A percentile compares a stretch with the other conserved stretches of the same genome.
Conservation (phyloP, 1,284 basidiomycete genomes). For the Xerocomus minutiporus region DNA sequence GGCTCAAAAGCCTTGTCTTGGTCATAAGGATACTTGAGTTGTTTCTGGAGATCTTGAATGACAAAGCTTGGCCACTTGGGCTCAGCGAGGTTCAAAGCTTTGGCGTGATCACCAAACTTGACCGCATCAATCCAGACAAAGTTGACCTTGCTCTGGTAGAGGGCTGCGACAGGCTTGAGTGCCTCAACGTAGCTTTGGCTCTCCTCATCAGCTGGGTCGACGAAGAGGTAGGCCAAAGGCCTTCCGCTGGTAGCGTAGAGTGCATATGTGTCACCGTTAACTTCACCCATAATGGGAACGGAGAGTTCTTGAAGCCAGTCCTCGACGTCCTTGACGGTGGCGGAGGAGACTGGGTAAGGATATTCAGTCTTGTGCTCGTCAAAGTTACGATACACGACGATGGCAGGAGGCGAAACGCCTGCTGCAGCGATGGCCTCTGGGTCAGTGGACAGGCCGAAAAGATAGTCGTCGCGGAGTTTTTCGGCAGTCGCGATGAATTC, state of each 20-base stretch:
- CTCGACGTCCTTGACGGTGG: constrained; percentile 60
- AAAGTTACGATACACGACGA: constrained; percentile 91
- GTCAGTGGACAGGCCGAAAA: constrained; percentile 86
- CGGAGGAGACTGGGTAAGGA: constrained; percentile 59
- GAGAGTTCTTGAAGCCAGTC: constrained; percentile 82
- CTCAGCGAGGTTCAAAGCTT: constrained; percentile 84
- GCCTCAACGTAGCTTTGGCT: constrained; percentile 66
- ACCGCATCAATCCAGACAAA: constrained; percentile 98
- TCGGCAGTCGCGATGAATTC: constrained; percentile 81
- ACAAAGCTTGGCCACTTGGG: constrained; percentile 92
- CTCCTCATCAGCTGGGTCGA: constrained; percentile 73
- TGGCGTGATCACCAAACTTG: constrained; percentile 95
- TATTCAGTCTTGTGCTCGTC: constrained; percentile 81
- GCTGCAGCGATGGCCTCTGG: constrained; percentile 63
- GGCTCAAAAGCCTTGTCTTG: constrained; percentile 60
- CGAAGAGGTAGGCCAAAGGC: constrained; percentile 93
- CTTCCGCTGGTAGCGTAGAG: constrained; percentile 78
- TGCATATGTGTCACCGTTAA: constrained; percentile 92
- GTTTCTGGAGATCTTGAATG: constrained; percentile 79
- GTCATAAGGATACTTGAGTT: constrained; percentile 88
- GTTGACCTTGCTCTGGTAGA: constrained; percentile 86
- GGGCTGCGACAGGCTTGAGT: constrained; percentile 73
- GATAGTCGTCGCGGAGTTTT: constrained; percentile 85
- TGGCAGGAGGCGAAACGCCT: constrained; percentile 73
- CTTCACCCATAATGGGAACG: constrained; percentile 88